Evolutionary conservation across 176 grass and related monocot genomes (phyloP), one percentile per base, ranked within the genome.

Genomic region (Metroxylon sagu): DNA sequence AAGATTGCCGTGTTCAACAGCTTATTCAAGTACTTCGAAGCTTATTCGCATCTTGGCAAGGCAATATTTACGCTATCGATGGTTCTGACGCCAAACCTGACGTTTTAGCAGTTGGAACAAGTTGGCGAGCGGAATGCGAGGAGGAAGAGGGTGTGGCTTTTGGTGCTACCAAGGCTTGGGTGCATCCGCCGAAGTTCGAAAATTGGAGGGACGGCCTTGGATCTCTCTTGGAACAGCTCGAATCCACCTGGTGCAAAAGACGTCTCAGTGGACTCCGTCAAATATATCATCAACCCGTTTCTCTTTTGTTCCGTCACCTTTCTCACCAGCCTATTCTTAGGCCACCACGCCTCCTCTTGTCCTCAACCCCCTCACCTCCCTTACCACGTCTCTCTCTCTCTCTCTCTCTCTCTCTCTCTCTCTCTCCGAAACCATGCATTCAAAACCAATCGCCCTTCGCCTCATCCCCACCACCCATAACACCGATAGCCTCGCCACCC

Each of bases 241-340:
- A 59, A 79, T 49, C 5, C 7, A 1, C 18, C 29, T 8, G 16
- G 1, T 48, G 53, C 52, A 51, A 26, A 8, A 26, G 16, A 68
- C 52, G 52, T 15, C 53, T 54, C 14, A 60, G 56, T 64, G 35
- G 49, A 51, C 43, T 53, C 65, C 43, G 61, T 16, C 53, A 66
- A 72, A 35, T 5, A 43, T 43, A 12, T 28, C 59, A 26, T 16
- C 21, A 56, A 19, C 55, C n/a, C 50, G 7, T 3, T 58, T 18
- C 14, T 26, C 26, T 55, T 48, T 25, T 58, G 3, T 18, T 7
- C 49, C 43, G 31, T 50, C 7, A 19, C 43, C 25, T 14, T 4
- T 15, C 43, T 16, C 19, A 14, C 61, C 61, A 26, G 5, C 29
- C 90, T 86, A 82, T 87, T 87, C 71, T 87, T 96, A 77, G 77